Evolutionary conservation across 2,329 filamentous ascomycete genomes (phyloP), one percentile per base, ranked within the genome.

Genomic region (Byssochlamys sp.): DNA sequence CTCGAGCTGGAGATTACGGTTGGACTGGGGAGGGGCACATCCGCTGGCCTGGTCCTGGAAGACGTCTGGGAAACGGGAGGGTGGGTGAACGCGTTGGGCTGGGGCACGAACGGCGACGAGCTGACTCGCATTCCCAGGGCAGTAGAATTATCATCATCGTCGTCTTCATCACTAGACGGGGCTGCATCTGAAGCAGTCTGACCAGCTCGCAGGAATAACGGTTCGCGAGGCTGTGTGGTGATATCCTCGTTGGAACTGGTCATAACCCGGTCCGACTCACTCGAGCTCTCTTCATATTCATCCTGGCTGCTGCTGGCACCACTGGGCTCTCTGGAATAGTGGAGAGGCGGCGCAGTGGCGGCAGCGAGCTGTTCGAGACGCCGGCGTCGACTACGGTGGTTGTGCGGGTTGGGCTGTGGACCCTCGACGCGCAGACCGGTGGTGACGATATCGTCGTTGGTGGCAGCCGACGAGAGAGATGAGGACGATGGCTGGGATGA

Each of bases 281-380:
- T 95, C 71, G 95, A 91, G 61, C 88, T 95, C 77, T 96, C 91
- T 33, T 95, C 90, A 67, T 95, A 95, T 75, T 96, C 91, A 65
- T 96, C 91, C 71, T 96, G 90, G 67, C 91, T 95, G 73, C 90
- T 95, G 55, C 75, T 77, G 11, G 76, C 78, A 49, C 70, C 67
- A 59, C 76, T 80, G 28, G 73, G 69, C 14, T 81, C 75, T 48
- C 69, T 70, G 6, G 72, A 68, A 57, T 75, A 76, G 57, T 72
- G 68, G 55, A 75, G 66, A 59, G 73, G 70, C 29, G 73, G 69
- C 52, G 72, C 73, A 63, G 67, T 75, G 69, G 70, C 73, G 33
- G 63, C 71, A 50, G 69, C 64, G 39, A 71, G 61, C 51, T 63
- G 65, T 58, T 69, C 65, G 55, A 71, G 71, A 55, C 74, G 70